Base-by-base conservation (phyloP, 164 flowering plant genomes). In the Paratinospora sagittata region DNA sequence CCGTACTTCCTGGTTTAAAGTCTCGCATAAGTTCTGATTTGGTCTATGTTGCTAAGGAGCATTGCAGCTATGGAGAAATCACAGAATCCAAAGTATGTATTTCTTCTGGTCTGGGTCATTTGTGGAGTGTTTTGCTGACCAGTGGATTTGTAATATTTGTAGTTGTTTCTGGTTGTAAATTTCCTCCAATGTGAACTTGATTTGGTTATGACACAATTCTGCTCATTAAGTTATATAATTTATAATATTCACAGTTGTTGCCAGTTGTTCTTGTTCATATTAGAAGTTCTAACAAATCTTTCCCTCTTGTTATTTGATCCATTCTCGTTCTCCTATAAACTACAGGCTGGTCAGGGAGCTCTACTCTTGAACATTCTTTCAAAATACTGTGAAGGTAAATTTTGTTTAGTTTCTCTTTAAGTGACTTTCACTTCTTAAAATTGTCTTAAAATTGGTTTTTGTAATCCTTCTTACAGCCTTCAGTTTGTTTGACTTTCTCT, bases 51-150 rank as follows among this genome's bases (percentile, higher is more conserved):
- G 96, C 91, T 73, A 95, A 92, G 82, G 97, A 92, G 86, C 91
- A 89, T 80, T 93, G 92, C 72, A 88, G 97, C 82, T 92, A 82
- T 79, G 97, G 98, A 52, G 97, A 89, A 83, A 86, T 88, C 64
- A 82, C 93, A 30, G 98, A 92, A 72, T 85, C 97, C 52, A 92
- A 89, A 87, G 98, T 84, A 79, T 73, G 81, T 55, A 60, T 67
- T 30, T 3, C n/a, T 73, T 2, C 47, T 2, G 19, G 6, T 65
- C 24, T 23, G 73, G 30, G 33, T 27, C 57, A 3, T 13, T 0
- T 2, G 16, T 41, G 21, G 17, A 47, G 12, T 70, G 34, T 30
- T 30, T 30, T 30, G 66, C 16, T 62, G 67, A 34, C 23, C 11
- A 21, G 72, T 69, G 17, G 63, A 55, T 6, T 55, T 21, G 39